Conservation (phyloP, 2,329 filamentous ascomycete species). For the Beauveria asiatica region DNA sequence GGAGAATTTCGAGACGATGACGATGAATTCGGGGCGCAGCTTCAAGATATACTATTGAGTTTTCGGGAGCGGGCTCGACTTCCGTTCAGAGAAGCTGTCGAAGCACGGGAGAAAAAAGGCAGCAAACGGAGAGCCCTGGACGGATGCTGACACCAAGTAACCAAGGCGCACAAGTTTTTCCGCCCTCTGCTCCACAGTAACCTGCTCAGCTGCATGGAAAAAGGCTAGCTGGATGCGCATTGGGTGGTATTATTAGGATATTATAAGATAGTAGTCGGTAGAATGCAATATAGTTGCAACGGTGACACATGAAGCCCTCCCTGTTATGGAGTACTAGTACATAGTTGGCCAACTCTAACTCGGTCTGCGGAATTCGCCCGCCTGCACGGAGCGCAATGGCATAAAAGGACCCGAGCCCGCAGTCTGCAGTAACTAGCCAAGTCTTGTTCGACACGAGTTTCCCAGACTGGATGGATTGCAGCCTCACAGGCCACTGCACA, state of each 20-base stretch:
- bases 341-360: neutral
- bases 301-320: neutral
- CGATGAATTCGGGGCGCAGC: neutral
- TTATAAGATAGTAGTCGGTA: too few species aligned
- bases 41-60: neutral
- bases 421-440: neutral
- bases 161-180: constrained; percentile 7
- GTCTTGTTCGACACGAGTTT: neutral
- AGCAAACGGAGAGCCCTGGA: neutral
- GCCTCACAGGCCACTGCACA: neutral
- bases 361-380: neutral
- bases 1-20: too few species aligned
- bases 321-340: too few species aligned
- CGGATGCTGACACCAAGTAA: too few species aligned
- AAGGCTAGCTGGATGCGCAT: neutral
- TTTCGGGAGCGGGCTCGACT: constrained; percentile 6
- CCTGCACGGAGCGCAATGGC: neutral
- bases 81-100: neutral
- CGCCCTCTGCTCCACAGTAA: constrained; percentile 8
- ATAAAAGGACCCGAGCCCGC: constrained; percentile 4
- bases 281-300: neutral
- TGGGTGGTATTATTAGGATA: neutral
- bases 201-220: constrained; percentile 2
- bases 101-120: neutral
- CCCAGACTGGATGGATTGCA: neutral